Percentiles rank a stretch among this genome's conserved stretches.
These are phyloP conservation scores for Yamadazyma siamensis DNA, from an alignment of 1,139 yeast genomes.

Conservation along the genomic window DNA sequence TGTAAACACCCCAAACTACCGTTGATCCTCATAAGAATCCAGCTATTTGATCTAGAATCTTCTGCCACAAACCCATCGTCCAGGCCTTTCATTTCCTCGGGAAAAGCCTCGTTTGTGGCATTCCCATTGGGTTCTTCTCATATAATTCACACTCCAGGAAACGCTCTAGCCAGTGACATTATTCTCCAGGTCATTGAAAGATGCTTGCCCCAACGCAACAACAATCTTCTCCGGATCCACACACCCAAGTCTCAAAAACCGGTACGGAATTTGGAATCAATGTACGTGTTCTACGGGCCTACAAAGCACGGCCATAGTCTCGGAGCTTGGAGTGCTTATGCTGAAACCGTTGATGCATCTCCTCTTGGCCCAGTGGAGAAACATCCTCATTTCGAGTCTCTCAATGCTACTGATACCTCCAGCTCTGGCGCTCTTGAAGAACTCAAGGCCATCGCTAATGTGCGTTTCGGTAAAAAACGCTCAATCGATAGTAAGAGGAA, in stretches of 20 bases:
- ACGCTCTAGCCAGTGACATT: constrained; percentile 46
- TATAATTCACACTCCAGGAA: constrained; percentile 55
- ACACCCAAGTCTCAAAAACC: constrained; percentile 40
- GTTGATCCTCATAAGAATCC: constrained; percentile 58
- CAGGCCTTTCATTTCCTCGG: constrained; percentile 44
- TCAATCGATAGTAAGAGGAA: constrained; percentile 2
- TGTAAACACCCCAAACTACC: constrained; percentile 65
- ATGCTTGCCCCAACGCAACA: constrained; percentile 42
- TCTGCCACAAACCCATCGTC: constrained; percentile 15
- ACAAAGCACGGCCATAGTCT: constrained; percentile 57
- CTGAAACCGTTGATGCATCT: constrained; percentile 58
- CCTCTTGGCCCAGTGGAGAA: constrained; percentile 48
- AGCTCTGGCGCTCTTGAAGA: constrained; percentile 1
- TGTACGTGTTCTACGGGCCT: constrained; percentile 56
- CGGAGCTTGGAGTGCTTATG: constrained; percentile 72
- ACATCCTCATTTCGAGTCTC: constrained; percentile 20
- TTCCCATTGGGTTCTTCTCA: constrained; percentile 67
- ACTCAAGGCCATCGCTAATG: constrained; percentile 28
- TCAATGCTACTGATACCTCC: no score
- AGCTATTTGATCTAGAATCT: constrained; percentile 56
- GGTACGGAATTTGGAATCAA: constrained; percentile 49
- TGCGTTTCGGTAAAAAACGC: constrained; percentile 44
- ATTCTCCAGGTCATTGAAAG: constrained; percentile 59
- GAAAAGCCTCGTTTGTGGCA: constrained; percentile 62
- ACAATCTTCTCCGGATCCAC: constrained; percentile 22